A percentile compares a stretch with the other conserved stretches of the same genome.
These are phyloP conservation scores for Guyanaporus albipodus DNA, from an alignment of 768 basidiomycete genomes.

Conservation along the genomic window DNA sequence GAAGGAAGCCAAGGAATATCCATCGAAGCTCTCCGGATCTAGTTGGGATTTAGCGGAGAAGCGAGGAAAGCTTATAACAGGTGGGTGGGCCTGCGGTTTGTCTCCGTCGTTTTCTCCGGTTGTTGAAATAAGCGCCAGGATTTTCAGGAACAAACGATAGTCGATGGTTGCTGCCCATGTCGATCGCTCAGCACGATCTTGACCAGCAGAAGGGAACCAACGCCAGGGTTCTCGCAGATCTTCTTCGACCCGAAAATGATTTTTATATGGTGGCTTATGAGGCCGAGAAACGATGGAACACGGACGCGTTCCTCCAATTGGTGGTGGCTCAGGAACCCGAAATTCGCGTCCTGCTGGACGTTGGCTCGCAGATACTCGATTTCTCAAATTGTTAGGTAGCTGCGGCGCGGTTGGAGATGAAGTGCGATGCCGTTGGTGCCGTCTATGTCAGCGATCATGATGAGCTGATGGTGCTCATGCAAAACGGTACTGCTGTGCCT, in stretches of 20 bases:
- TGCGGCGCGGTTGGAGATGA: not conserved
- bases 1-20: not conserved
- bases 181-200: not conserved
- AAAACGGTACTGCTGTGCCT: not conserved
- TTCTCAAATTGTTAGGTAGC: not conserved
- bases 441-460: not conserved
- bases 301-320: not conserved
- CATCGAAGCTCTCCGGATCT: not conserved
- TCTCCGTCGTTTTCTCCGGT: not conserved
- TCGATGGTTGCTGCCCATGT: not conserved
- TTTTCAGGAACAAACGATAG: not conserved
- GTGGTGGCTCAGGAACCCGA: not conserved
- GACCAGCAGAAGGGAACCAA: not conserved
- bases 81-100: not conserved
- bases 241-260: not conserved
- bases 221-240: not conserved
- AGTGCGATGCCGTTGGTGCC: not conserved
- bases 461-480: not conserved
- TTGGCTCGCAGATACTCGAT: not conserved
- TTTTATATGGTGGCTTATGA: not conserved
- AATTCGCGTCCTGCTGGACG: not conserved
- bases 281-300: not conserved
- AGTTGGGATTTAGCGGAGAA: not conserved
- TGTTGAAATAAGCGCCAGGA: not conserved
- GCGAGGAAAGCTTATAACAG: not conserved